Conservation (phyloP, 2,329 filamentous ascomycete species). For the Neonectria faginata region DNA sequence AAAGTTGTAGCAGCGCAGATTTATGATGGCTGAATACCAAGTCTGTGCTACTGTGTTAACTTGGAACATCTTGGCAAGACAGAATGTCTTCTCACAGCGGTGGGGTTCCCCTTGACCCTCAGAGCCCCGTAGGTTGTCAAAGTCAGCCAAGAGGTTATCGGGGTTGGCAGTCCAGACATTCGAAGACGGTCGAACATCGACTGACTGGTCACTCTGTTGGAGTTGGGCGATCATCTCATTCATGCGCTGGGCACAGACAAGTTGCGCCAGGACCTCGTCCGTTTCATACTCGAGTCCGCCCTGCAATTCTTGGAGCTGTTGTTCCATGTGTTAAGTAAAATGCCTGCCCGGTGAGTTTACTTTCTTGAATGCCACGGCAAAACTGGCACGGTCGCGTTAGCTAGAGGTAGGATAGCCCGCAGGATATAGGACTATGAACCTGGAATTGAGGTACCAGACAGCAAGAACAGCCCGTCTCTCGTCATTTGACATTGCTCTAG, state of each 20-base stretch:
- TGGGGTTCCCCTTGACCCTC: not conserved
- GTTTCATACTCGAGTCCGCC: constrained; percentile 22
- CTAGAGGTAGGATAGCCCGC: not conserved
- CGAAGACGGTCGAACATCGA: constrained; percentile 11
- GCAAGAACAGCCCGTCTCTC: constrained; percentile 23
- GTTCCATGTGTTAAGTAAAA: constrained; percentile 13
- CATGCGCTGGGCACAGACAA: constrained; percentile 24
- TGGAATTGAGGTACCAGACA: constrained; percentile 30
- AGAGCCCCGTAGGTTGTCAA: constrained; percentile 6
- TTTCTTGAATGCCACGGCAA: constrained; percentile 20
- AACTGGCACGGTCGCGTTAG: constrained; percentile 10
- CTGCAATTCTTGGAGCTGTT: constrained; percentile 21
- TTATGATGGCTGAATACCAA: constrained; percentile 24
- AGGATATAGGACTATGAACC: constrained; percentile 11
- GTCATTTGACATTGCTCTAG: constrained; percentile 20
- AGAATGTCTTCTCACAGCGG: too few relatives aligned
- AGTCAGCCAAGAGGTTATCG: constrained; percentile 11
- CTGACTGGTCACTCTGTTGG: constrained; percentile 18
- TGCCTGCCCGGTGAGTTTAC: constrained; percentile 16
- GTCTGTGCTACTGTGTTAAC: constrained; percentile 9
- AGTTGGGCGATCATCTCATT: constrained; percentile 25
- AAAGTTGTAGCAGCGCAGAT: constrained; percentile 18
- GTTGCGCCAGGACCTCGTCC: constrained; percentile 18
- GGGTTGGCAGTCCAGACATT: constrained; percentile 1
- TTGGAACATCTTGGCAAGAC: not conserved